Evolutionary conservation across 2,329 filamentous ascomycete genomes (phyloP).

Genomic region (Colletotrichum sp.): DNA sequence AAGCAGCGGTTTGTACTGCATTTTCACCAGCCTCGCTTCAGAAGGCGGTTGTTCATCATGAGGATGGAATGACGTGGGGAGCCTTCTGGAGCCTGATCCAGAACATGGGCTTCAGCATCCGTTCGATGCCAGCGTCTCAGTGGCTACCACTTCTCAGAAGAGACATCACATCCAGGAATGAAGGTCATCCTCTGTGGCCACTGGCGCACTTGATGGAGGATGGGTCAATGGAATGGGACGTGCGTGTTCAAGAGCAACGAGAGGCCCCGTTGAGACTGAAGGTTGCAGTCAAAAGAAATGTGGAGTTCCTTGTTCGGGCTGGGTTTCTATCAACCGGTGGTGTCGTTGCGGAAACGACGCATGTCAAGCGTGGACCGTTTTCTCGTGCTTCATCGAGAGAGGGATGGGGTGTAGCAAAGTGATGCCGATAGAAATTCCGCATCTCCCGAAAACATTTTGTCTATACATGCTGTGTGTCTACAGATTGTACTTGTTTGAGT

Average conservation of each 20-base stretch:
- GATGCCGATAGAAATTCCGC: not conserved
- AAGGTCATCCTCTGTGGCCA: slow-evolving; percentile 2
- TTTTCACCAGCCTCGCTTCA: not conserved
- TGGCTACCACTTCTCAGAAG: not conserved
- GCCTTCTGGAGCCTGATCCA: not conserved
- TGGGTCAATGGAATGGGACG: not conserved
- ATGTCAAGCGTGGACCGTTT: not conserved
- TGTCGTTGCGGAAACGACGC: too few species aligned
- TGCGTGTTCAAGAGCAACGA: too few species aligned
- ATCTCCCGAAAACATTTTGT: not conserved
- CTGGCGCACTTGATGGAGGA: slow-evolving; percentile 1
- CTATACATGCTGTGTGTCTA: not conserved
- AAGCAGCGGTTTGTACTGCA: not conserved
- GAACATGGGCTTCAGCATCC: not conserved
- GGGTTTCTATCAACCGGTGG: not conserved
- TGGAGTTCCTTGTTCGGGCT: not conserved
- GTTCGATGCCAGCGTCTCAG: not conserved
- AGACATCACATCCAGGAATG: not conserved
- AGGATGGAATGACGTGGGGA: slow-evolving; percentile 10
- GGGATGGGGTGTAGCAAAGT: not conserved
- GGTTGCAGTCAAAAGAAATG: not conserved
- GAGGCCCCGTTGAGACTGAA: not conserved
- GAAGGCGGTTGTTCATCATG: not conserved
- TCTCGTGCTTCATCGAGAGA: not conserved
- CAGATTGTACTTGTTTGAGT: not conserved